These are phyloP conservation scores for Forsythia suspensa DNA, from an alignment of 257 asterid species.

Conservation along the genomic window DNA sequence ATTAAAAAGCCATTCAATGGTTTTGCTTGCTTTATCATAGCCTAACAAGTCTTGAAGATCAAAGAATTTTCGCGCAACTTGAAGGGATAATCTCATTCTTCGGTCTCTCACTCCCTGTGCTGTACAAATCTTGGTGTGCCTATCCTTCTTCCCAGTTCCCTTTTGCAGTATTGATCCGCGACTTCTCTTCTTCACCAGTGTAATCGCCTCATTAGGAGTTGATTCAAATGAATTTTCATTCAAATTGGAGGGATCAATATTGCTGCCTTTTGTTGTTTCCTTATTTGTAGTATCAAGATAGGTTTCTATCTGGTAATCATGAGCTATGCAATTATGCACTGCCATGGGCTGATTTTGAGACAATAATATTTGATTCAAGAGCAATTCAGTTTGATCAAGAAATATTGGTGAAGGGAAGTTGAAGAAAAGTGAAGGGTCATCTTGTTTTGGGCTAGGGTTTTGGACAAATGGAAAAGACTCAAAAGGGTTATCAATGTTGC, in stretches of 20 bases:
- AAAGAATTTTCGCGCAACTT: constrained; percentile 29
- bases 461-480: constrained; percentile 27
- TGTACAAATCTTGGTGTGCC: constrained; percentile 34
- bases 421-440: constrained; percentile 27
- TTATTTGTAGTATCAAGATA: background rate
- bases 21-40: constrained; percentile 33
- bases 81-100: constrained; percentile 32
- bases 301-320: background rate
- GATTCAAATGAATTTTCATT: background rate
- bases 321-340: background rate
- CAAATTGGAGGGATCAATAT: background rate
- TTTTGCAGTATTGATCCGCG: constrained; percentile 27
- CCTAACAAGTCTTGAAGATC: constrained; percentile 35
- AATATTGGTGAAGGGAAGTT: constrained; percentile 45
- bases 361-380: constrained; percentile 36
- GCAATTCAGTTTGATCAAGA: constrained; percentile 48
- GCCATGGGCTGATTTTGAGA: constrained; percentile 2
- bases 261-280: constrained; percentile 4
- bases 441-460: constrained; percentile 33
- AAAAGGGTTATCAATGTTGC: constrained; percentile 30
- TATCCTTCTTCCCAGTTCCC: constrained; percentile 40
- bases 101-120: constrained; percentile 32
- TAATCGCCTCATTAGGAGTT: background rate
- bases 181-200: constrained; percentile 13
- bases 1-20: constrained; percentile 31